Conservation (phyloP, 768 basidiomycete species). For the Podaxis pistillaris region DNA sequence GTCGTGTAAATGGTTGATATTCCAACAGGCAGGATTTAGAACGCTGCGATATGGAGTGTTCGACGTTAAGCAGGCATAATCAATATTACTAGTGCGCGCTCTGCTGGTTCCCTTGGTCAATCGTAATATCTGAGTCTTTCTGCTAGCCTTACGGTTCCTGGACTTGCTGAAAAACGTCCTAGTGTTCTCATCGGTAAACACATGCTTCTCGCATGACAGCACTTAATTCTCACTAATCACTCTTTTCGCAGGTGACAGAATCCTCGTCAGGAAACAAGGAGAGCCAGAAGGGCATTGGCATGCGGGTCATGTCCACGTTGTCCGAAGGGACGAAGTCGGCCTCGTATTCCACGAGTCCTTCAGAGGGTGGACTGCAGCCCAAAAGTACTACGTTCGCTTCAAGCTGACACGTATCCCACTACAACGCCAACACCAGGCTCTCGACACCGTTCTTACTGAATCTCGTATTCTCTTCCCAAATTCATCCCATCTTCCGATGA, state of each 20-base stretch:
- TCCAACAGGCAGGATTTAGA: conserved; percentile 38
- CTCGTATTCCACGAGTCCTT: conserved; percentile 50
- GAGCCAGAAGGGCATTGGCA: conserved; percentile 46
- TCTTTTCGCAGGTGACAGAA: conserved; percentile 43
- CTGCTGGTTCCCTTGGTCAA: not conserved
- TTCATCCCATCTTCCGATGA: conserved; percentile 4
- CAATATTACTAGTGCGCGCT: conserved; percentile 39
- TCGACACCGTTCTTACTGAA: conserved; percentile 43
- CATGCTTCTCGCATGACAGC: not conserved
- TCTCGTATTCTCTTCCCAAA: conserved; percentile 52
- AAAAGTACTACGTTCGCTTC: conserved; percentile 52
- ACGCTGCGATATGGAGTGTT: conserved; percentile 33
- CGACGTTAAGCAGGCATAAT: conserved; percentile 28
- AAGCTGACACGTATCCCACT: conserved; percentile 55
- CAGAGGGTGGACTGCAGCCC: conserved; percentile 28
- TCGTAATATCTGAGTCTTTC: not conserved
- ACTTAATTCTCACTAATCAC: not conserved
- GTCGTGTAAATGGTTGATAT: not conserved
- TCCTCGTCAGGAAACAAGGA: conserved; percentile 46
- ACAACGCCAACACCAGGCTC: conserved; percentile 58
- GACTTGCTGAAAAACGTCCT: conserved; percentile 57
- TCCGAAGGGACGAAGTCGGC: conserved; percentile 48
- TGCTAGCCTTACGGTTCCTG: conserved; percentile 32
- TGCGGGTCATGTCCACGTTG: conserved; percentile 56
- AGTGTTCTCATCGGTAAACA: conserved; percentile 51